Evolutionary conservation across 2,329 filamentous ascomycete genomes (phyloP), one percentile per base, ranked within the genome.

Genomic region (Fusarium sp.): DNA sequence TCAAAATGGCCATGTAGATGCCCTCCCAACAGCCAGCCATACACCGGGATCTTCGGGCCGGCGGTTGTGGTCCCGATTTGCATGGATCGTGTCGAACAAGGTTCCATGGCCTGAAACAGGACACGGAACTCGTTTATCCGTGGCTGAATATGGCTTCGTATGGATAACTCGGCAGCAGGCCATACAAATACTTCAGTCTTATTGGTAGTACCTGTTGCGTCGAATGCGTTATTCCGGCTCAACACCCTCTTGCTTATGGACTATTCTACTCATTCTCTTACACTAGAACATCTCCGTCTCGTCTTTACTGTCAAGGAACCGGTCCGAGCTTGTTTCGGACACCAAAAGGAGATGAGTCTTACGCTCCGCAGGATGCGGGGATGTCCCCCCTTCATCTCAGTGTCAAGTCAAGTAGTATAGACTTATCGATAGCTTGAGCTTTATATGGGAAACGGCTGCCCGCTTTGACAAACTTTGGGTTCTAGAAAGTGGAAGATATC

Each of bases 41-140:
- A 25, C 23, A 25, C 4, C 23, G 29, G 29, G 13, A 31, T 11
- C 10, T 13, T 11, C 46, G 37, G 31, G 5, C 17, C 46, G 25
- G 27, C 50, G 46, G 46, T n/a, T 11, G 6, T 13, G 7, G 17
- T 13, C 19, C 36, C 36, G 36, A 23, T 11, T 9, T 14, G 10
- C 23, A 0, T 5, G n/a, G 35, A 36, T 21, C 19, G 23, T 31
- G 5, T 9, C 10, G 10, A 19, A 33, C 9, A 13, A 31, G 9
- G 17, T 19, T n/a, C 38, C 8, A 29, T 45, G 17, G 19, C 17
- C 46, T 35, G 38, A 42, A 35, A 13, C 19, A 32, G 42, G 21
- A 10, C 8, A 48, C 56, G 54, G 56, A 53, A 53, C 41, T 11
- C 39, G 32, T 53, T 59, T 19, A 8, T 59, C 56, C 56, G 39